Evolutionary conservation across 1,284 basidiomycete genomes (phyloP), one percentile per base, ranked within the genome.

Genomic region (Cryptococcus wingfieldii): DNA sequence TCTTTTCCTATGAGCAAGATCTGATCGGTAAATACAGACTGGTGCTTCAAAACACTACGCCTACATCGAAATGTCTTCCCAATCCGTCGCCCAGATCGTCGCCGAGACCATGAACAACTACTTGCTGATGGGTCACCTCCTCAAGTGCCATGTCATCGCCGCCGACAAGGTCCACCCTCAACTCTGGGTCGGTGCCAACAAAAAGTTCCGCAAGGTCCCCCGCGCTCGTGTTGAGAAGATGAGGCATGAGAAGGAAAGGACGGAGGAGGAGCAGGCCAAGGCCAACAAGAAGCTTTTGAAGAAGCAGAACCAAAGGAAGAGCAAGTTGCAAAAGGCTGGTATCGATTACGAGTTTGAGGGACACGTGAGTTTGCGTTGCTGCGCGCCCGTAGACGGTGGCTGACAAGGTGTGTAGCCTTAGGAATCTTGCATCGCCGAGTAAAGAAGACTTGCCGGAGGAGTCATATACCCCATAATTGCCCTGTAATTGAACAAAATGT

Each of bases 101-200:
- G 88, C 89, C 6, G 96, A 98, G 70, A 98, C 96, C 46, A 98
- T 98, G 95, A 85, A 99, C 82, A 98, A 98, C 79, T 99, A 98
- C 77, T 83, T 99, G 31, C 81, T 99, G 63, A 85, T 89, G 81
- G 94, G 94, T 4, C 91, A 96, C 68, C 86, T 99, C 62, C 81
- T 99, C 48, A 85, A 85, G 58, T 97, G 95, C 79, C 86, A 88
- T 68, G 65, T 91, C 55, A 84, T 96, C 54, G 88, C 92, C 19
- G 85, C 86, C 64, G 90, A 94, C 34, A 79, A 95, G 63, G 84
- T 98, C 0, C 94, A 98, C 75, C 88, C 93, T 5, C 85, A 93
- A 69, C 78, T 98, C 4, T 99, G 96, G 96, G 80, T 95, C 14
- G 95, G 96, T n/a, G 90, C 94, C 41, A 95, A 97, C 77, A 83